Conservation (phyloP, 2,329 filamentous ascomycete species). For the Graphiopsis chlorocephala region DNA sequence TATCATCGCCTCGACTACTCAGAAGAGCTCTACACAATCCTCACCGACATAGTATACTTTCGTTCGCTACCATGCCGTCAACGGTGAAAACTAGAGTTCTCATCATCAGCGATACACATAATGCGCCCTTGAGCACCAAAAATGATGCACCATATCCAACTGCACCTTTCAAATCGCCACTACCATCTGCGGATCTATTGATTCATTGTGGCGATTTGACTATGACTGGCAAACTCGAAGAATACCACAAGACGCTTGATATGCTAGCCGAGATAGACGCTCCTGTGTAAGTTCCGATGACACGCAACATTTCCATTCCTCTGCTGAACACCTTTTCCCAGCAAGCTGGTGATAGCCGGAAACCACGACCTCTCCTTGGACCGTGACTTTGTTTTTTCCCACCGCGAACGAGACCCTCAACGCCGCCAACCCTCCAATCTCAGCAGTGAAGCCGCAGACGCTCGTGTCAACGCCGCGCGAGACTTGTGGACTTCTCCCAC, state of each 20-base stretch:
- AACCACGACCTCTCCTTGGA: constrained; percentile 63
- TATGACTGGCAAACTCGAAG: constrained; percentile 45
- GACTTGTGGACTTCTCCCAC: constrained; percentile 23
- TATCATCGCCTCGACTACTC: not conserved
- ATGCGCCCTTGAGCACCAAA: constrained; percentile 18
- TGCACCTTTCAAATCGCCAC: constrained; percentile 34
- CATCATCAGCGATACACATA: constrained; percentile 46
- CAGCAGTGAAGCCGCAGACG: constrained; percentile 12
- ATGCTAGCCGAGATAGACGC: constrained; percentile 51
- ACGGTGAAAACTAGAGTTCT: constrained; percentile 42
- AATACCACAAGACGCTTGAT: constrained; percentile 48
- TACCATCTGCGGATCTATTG: constrained; percentile 53
- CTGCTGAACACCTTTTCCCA: not conserved
- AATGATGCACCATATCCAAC: not conserved
- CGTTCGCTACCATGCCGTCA: constrained; percentile 31
- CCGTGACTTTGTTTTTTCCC: constrained; percentile 20
- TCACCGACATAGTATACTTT: not conserved
- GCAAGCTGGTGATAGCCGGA: constrained; percentile 60
- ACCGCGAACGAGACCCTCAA: constrained; percentile 14
- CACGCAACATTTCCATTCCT: not conserved
- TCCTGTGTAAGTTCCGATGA: constrained; percentile 36
- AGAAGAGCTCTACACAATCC: too few relatives aligned
- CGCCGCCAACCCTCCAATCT: constrained; percentile 10
- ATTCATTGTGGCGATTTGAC: constrained; percentile 61
- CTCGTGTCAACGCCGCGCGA: constrained; percentile 18